These are phyloP conservation scores for Plasmodium knowlesi DNA, from an alignment of 169 alveolate species.

Conservation along the genomic window DNA sequence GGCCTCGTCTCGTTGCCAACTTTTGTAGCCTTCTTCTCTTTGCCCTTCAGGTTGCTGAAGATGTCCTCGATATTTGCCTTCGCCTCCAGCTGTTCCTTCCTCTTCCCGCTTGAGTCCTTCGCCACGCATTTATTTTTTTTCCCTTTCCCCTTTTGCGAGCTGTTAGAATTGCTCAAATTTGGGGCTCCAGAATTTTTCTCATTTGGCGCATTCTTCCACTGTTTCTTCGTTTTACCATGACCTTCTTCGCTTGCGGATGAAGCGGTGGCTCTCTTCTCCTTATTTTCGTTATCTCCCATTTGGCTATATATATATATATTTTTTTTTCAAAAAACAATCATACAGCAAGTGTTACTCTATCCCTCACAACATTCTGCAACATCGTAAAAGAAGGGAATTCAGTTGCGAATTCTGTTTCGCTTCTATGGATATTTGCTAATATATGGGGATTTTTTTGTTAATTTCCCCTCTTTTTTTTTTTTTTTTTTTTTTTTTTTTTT, in stretches of 20 bases:
- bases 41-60: slow-evolving; percentile 40
- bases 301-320: not conserved
- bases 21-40: slow-evolving; percentile 16
- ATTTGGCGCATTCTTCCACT: not conserved
- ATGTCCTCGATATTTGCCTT: slow-evolving; percentile 51
- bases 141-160: not conserved
- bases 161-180: not conserved
- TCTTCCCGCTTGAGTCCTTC: slow-evolving; percentile 23
- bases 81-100: slow-evolving; percentile 27
- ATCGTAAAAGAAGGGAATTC: not conserved
- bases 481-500: too few species aligned
- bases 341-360: not conserved
- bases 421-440: not conserved
- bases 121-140: not conserved
- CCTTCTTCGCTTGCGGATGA: not conserved
- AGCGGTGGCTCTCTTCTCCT: not conserved
- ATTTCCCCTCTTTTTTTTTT: too few species aligned
- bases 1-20: not conserved
- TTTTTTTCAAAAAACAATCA: not conserved
- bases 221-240: not conserved
- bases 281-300: not conserved
- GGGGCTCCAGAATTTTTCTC: not conserved
- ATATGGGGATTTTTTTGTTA: not conserved
- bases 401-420: not conserved
- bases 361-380: not conserved